Conservation (phyloP, 805 yeast genomes). For the Nadsonia fulvescens region DNA sequence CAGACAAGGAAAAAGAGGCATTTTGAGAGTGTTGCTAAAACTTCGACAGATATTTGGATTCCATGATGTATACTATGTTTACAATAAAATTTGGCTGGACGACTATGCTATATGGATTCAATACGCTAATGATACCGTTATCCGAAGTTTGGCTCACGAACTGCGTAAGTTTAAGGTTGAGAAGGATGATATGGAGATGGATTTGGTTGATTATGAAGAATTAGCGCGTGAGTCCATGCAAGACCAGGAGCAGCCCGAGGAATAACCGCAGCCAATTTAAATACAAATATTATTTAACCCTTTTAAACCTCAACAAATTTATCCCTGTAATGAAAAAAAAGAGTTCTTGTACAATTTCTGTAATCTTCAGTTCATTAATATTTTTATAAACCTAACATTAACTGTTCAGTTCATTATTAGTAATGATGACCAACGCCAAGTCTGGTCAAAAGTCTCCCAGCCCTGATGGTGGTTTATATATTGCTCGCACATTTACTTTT, state of each 20-base stretch:
- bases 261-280: not conserved
- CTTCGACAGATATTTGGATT: slow-evolving; percentile 43
- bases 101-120: slow-evolving; percentile 62
- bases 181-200: slow-evolving; percentile 12
- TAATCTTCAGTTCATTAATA: no score
- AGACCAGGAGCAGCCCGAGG: not conserved
- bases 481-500: no score
- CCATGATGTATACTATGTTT: slow-evolving; percentile 73
- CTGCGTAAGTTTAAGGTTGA: slow-evolving; percentile 19
- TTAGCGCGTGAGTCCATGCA: slow-evolving; percentile 5
- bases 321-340: no score
- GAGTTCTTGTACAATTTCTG: no score
- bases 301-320: no score
- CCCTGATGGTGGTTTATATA: no score
- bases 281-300: no score
- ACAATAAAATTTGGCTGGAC: slow-evolving; percentile 57
- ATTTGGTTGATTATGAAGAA: slow-evolving; percentile 12
- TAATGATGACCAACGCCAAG: no score
- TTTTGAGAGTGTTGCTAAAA: slow-evolving; percentile 41
- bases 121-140: slow-evolving; percentile 36
- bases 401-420: no score
- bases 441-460: no score
- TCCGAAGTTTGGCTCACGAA: slow-evolving; percentile 53
- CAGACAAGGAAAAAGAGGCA: slow-evolving; percentile 48
- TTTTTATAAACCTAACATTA: no score